These are phyloP conservation scores for Ramaria sp. DNA, from an alignment of 768 basidiomycete species.

Conservation along the genomic window DNA sequence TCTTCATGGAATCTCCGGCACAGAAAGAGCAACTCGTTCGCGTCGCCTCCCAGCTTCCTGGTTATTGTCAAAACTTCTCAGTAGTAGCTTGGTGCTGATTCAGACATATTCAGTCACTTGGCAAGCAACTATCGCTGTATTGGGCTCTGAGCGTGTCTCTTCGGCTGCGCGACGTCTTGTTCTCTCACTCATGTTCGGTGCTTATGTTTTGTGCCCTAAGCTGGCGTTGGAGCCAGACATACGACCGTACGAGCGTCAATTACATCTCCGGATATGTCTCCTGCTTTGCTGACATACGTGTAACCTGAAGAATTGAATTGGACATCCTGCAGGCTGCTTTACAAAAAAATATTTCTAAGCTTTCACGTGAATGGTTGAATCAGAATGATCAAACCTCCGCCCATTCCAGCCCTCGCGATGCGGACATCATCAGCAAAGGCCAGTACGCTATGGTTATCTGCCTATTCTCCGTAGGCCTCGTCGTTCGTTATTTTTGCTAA, in stretches of 20 bases:
- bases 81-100: background rate
- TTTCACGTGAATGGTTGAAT: background rate
- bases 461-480: slow-evolving; percentile 13
- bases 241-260: too few relatives aligned
- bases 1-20: background rate
- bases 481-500: background rate
- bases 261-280: background rate
- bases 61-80: slow-evolving; percentile 22
- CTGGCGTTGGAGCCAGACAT: background rate
- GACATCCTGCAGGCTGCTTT: background rate
- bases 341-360: background rate
- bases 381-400: background rate
- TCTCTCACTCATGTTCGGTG: slow-evolving; percentile 43
- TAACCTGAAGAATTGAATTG: background rate
- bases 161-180: slow-evolving; percentile 52
- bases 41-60: slow-evolving; percentile 61
- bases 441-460: slow-evolving; percentile 14
- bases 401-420: background rate
- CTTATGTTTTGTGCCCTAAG: slow-evolving; percentile 33
- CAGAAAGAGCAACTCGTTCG: slow-evolving; percentile 40
- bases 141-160: slow-evolving; percentile 42
- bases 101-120: slow-evolving; percentile 37
- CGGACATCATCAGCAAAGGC: background rate
- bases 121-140: slow-evolving; percentile 32
- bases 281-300: background rate